Percentiles rank a stretch among this genome's conserved stretches.
phyloP scores from a whole-genome alignment of 768 basidiomycete species.

The Porpolomopsis calyptriformis region DNA sequence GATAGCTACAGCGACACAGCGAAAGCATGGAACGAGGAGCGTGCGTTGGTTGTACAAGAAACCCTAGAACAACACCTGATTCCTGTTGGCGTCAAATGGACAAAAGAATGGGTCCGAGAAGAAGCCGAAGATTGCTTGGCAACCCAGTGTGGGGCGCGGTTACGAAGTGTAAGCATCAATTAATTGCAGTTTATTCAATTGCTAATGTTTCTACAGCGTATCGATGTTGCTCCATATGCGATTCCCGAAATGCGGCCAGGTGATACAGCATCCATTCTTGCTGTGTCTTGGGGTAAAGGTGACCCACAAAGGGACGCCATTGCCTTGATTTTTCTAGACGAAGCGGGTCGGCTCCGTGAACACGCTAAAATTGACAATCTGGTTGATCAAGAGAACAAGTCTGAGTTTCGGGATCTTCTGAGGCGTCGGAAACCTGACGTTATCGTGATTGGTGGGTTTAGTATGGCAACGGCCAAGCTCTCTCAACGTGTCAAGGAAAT shows the following conservation, averaged over 20 bases:
- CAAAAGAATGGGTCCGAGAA: slow-evolving; percentile 77
- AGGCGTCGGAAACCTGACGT: slow-evolving; percentile 78
- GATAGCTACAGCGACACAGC: slow-evolving; percentile 79
- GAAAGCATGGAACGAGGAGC: slow-evolving; percentile 84
- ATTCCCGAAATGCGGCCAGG: slow-evolving; percentile 56
- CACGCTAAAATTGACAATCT: slow-evolving; percentile 85
- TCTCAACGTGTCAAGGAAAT: slow-evolving; percentile 50
- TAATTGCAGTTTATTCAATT: slow-evolving; percentile 1
- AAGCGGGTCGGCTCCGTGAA: slow-evolving; percentile 84
- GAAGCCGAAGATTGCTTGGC: slow-evolving; percentile 84
- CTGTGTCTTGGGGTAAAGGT: slow-evolving; percentile 91
- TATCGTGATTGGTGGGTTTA: slow-evolving; percentile 83
- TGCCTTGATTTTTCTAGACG: slow-evolving; percentile 74
- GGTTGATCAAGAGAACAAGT: slow-evolving; percentile 50
- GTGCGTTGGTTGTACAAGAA: slow-evolving; percentile 67
- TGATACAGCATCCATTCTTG: slow-evolving; percentile 69
- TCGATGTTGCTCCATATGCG: slow-evolving; percentile 70
- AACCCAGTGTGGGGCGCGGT: slow-evolving; percentile 48
- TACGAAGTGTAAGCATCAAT: slow-evolving; percentile 53
- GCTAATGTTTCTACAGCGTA: slow-evolving; percentile 41
- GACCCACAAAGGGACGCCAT: slow-evolving; percentile 89
- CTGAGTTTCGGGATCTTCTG: slow-evolving; percentile 76
- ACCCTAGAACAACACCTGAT: slow-evolving; percentile 74
- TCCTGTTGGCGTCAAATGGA: slow-evolving; percentile 80
- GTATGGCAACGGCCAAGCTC: slow-evolving; percentile 66